A percentile compares a stretch with the other conserved stretches of the same genome.
phyloP scores from a whole-genome alignment of 2,329 filamentous ascomycete species.

The Pseudocercospora fuligena region DNA sequence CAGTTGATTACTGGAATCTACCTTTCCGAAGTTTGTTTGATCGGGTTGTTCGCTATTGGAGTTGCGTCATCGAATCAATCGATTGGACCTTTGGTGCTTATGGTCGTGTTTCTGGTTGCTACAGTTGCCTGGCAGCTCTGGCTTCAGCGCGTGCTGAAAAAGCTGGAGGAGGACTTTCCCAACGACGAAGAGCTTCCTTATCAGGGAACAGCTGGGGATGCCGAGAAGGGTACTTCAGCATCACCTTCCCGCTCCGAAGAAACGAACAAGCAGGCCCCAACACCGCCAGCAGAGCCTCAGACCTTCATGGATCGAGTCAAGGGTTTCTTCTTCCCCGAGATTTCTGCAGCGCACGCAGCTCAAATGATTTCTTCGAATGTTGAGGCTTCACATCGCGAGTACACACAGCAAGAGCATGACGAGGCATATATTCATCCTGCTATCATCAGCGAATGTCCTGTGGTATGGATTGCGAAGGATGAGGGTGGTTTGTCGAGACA shows the following conservation, averaged over 20 bases:
- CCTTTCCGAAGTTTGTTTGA: constrained; percentile 51
- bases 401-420: constrained; percentile 40
- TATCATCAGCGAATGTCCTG: constrained; percentile 46
- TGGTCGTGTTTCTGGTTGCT: constrained; percentile 45
- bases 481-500: constrained; percentile 49
- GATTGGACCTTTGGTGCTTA: constrained; percentile 48
- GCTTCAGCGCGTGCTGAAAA: constrained; percentile 40
- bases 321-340: constrained; percentile 30
- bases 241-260: too few species aligned
- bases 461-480: constrained; percentile 52
- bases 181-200: not conserved
- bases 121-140: constrained; percentile 49
- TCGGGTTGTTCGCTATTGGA: constrained; percentile 52
- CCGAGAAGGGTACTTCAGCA: too few species aligned
- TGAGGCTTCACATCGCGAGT: constrained; percentile 37
- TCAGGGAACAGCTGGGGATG: too few species aligned
- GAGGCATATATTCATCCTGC: constrained; percentile 53
- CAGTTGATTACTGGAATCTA: constrained; percentile 53
- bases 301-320: constrained; percentile 29
- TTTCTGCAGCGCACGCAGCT: constrained; percentile 37
- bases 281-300: too few species aligned
- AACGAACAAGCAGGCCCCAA: too few species aligned
- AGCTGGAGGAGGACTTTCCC: constrained; percentile 23
- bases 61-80: constrained; percentile 37
- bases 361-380: constrained; percentile 40